A percentile compares a stretch with the other conserved stretches of the same genome.
These are phyloP conservation scores for Penicillium frequentans DNA, from an alignment of 2,329 filamentous ascomycete species.

Conservation along the genomic window DNA sequence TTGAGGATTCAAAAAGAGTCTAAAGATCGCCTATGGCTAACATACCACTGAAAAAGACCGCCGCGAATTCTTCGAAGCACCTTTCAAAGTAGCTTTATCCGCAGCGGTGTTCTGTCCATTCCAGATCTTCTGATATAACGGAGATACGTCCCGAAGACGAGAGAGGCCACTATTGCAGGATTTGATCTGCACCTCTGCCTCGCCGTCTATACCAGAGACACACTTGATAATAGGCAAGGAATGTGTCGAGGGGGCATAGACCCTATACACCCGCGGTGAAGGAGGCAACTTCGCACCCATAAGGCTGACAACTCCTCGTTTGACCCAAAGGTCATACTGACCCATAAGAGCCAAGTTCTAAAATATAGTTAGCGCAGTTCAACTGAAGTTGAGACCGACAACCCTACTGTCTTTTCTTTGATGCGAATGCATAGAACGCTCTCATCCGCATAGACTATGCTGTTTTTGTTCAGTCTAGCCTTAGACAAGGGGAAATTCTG, in stretches of 20 bases:
- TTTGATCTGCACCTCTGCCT: constrained; percentile 50
- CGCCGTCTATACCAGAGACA: constrained; percentile 40
- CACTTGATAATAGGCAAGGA: constrained; percentile 56
- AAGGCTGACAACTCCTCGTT: constrained; percentile 55
- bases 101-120: constrained; percentile 37
- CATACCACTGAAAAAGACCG: constrained; percentile 45
- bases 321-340: constrained; percentile 58
- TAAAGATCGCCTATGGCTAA: not conserved
- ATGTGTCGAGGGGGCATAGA: constrained; percentile 58
- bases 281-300: constrained; percentile 59
- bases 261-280: constrained; percentile 43
- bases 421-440: constrained; percentile 40
- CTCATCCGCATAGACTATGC: constrained; percentile 40
- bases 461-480: constrained; percentile 35
- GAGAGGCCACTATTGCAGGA: constrained; percentile 48
- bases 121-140: constrained; percentile 57
- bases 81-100: constrained; percentile 34
- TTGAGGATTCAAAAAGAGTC: not conserved
- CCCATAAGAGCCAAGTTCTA: constrained; percentile 50
- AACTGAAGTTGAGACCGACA: not conserved
- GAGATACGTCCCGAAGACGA: constrained; percentile 49
- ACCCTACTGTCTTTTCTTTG: constrained; percentile 39
- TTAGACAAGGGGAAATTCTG: constrained; percentile 44
- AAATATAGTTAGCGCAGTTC: constrained; percentile 16
- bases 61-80: constrained; percentile 24